Percentiles rank a stretch among this genome's conserved stretches.
Conservation (phyloP, 1,139 yeast genomes). For the Saccharomyces hybrid region DNA sequence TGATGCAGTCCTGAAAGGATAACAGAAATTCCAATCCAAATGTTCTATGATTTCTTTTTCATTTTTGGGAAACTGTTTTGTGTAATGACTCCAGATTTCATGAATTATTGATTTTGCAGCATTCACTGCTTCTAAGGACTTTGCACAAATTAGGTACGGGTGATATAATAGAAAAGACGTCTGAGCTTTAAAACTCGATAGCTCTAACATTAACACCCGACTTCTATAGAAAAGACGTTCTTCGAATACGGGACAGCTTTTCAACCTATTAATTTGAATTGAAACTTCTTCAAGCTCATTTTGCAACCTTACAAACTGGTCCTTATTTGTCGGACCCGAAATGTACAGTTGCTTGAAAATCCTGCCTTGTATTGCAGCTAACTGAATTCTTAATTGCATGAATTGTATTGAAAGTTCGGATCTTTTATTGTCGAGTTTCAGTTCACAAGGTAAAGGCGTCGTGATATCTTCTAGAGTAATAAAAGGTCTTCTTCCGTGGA, state of each 20-base stretch:
- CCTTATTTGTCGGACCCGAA: background rate
- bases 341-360: background rate
- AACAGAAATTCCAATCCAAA: constrained; percentile 8
- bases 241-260: constrained; percentile 3
- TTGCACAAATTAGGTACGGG: constrained; percentile 1
- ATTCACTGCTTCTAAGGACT: constrained; percentile 6
- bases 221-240: constrained; percentile 3
- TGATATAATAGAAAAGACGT: constrained; percentile 4
- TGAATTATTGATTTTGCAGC: constrained; percentile 5
- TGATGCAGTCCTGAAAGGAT: constrained; percentile 7
- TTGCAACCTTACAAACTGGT: background rate
- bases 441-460: background rate
- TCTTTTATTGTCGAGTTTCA: background rate
- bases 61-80: constrained; percentile 3
- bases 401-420: background rate
- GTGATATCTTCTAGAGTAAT: background rate
- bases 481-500: constrained; percentile 5
- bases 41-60: constrained; percentile 2
- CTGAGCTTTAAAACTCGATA: constrained; percentile 7
- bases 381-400: background rate
- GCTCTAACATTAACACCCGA: constrained; percentile 5
- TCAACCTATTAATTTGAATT: constrained; percentile 1
- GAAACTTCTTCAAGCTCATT: constrained; percentile 1
- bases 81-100: constrained; percentile 8
- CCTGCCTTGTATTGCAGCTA: background rate